Percentiles rank a stretch among this genome's conserved stretches.
Conservation (phyloP, 2,329 filamentous ascomycete genomes). For the Ceratocystis albifundus region DNA sequence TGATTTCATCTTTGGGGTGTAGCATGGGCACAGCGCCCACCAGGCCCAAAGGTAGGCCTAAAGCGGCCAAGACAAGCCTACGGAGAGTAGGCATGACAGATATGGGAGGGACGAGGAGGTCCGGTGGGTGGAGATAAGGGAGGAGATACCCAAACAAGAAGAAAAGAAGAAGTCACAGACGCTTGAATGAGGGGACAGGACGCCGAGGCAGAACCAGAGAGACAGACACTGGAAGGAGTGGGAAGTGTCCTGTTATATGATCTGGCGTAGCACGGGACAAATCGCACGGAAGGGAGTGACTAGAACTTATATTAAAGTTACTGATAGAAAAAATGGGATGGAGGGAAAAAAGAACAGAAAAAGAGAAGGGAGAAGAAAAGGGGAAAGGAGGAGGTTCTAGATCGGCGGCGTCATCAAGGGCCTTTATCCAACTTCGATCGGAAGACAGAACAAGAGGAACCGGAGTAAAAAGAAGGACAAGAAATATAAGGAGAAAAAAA, state of each 20-base stretch:
- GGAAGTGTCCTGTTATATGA: not conserved
- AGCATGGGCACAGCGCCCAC: conserved; percentile 12
- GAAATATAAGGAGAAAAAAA: not conserved
- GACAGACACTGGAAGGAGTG: conserved; percentile 10
- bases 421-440: not conserved
- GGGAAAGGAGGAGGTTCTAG: not conserved
- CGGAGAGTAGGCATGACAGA: not conserved
- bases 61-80: conserved; percentile 16
- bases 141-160: not conserved
- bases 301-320: conserved; percentile 20
- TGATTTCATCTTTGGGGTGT: not conserved
- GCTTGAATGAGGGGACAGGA: not conserved
- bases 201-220: not conserved
- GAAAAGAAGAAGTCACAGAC: too few species aligned
- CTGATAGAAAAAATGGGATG: not conserved
- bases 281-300: conserved; percentile 1
- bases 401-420: not conserved
- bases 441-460: not conserved
- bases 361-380: not conserved
- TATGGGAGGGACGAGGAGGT: not conserved
- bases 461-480: not conserved
- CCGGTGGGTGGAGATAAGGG: not conserved
- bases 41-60: conserved; percentile 16
- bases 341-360: not conserved
- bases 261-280: not conserved